A percentile compares a stretch with the other conserved stretches of the same genome.
These are phyloP conservation scores for Cyclotella cryptica DNA, from an alignment of 108 stramenopile species.

Conservation along the genomic window DNA sequence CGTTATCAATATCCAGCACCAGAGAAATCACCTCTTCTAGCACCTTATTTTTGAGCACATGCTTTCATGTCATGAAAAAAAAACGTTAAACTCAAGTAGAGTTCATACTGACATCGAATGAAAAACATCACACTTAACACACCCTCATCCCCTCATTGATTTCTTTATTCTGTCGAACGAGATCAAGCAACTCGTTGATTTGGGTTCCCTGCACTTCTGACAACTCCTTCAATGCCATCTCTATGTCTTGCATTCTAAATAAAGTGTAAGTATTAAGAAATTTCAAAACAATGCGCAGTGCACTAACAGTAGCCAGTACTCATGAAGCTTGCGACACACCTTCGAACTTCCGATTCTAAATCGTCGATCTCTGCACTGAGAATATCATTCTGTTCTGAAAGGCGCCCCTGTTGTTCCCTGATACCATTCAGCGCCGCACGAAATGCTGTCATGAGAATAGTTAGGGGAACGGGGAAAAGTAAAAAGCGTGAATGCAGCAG, in stretches of 20 bases:
- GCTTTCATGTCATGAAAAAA: background rate
- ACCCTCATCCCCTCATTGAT: conserved; percentile 46
- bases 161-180: conserved; percentile 48
- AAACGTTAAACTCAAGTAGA: background rate
- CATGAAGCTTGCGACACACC: background rate
- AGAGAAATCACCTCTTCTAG: conserved; percentile 48
- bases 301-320: background rate
- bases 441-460: conserved; percentile 13
- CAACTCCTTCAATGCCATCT: conserved; percentile 34
- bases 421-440: conserved; percentile 48
- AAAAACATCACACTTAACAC: background rate
- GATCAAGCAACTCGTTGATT: conserved; percentile 35
- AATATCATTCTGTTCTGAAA: conserved; percentile 43
- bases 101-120: background rate
- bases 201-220: conserved; percentile 47
- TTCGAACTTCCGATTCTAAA: conserved; percentile 45
- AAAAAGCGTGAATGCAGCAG: background rate
- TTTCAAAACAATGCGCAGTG: background rate
- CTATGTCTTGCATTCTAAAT: conserved; percentile 41
- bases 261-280: background rate
- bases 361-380: conserved; percentile 46
- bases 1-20: conserved; percentile 47
- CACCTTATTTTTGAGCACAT: conserved; percentile 30
- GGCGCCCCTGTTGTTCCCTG: conserved; percentile 37
- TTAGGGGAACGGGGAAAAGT: background rate